A percentile compares a stretch with the other conserved stretches of the same genome.
phyloP scores from a whole-genome alignment of 129 eudicot genomes.

The Logfia minima region DNA sequence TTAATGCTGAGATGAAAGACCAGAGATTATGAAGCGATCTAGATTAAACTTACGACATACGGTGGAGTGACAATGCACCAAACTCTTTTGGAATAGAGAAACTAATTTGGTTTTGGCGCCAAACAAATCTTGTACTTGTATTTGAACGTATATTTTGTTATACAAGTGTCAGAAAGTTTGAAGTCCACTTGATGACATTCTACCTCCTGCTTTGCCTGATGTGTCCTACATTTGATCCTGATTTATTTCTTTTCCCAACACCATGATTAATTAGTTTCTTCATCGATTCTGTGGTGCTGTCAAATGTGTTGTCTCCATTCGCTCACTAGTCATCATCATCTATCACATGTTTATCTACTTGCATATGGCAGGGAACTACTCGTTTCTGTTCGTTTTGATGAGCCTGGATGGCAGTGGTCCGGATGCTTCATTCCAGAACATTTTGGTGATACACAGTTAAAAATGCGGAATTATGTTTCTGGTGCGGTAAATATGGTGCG shows the following conservation, averaged over 20 bases:
- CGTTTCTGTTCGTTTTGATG: constrained; percentile 76
- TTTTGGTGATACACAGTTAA: constrained; percentile 89
- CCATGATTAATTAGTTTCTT: neutral
- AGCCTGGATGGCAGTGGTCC: constrained; percentile 99
- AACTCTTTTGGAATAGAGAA: neutral
- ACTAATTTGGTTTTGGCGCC: neutral
- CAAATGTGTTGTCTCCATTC: neutral
- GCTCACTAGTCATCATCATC: constrained; percentile 1
- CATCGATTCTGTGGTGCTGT: constrained; percentile 3
- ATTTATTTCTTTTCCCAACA: neutral
- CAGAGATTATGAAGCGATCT: neutral
- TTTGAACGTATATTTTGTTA: neutral
- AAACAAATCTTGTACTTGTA: neutral
- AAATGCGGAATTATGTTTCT: constrained; percentile 74
- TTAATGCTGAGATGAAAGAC: neutral
- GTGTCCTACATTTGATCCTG: neutral
- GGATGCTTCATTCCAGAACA: constrained; percentile 93
- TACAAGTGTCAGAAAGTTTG: neutral
- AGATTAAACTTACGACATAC: neutral
- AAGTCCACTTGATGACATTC: neutral
- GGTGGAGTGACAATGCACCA: neutral
- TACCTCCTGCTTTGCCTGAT: constrained; percentile 7
- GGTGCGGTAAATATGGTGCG: constrained; percentile 76
- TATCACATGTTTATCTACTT: constrained; percentile 8
- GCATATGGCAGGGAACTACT: constrained; percentile 67